These are phyloP conservation scores for Botrytis byssoidea DNA, from an alignment of 2,329 filamentous ascomycete genomes.

Conservation along the genomic window DNA sequence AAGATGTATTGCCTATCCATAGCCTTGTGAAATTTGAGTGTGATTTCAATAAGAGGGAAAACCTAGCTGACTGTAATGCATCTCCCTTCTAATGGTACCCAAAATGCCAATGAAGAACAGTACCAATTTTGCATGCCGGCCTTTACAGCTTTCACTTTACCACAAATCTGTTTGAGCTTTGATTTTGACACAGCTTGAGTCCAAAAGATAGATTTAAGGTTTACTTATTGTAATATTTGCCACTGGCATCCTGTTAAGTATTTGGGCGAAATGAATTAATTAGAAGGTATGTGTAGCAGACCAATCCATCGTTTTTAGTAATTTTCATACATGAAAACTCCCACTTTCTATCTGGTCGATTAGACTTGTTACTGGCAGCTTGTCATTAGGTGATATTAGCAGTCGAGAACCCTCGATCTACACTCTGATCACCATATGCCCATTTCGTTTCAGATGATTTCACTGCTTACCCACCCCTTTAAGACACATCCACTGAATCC, in stretches of 20 bases:
- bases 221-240: not conserved
- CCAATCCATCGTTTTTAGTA: not conserved
- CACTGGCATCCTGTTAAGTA: not conserved
- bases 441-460: constrained; percentile 8
- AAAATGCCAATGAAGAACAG: not conserved
- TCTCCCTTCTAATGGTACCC: not conserved
- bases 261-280: not conserved
- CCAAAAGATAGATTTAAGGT: not conserved
- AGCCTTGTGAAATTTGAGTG: not conserved
- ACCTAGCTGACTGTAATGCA: not conserved
- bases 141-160: not conserved
- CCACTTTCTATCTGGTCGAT: not conserved
- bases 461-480: not conserved
- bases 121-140: not conserved
- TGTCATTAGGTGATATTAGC: not conserved
- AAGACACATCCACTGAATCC: not conserved
- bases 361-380: not conserved
- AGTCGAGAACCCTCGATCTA: not conserved
- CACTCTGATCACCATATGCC: not conserved
- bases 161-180: not conserved
- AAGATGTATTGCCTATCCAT: not conserved
- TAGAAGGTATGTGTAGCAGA: not conserved
- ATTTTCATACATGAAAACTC: not conserved
- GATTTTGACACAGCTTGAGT: not conserved
- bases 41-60: not conserved